A percentile compares a stretch with the other conserved stretches of the same genome.
phyloP scores from a whole-genome alignment of 129 eudicot species.

The Erigeron canadensis region DNA sequence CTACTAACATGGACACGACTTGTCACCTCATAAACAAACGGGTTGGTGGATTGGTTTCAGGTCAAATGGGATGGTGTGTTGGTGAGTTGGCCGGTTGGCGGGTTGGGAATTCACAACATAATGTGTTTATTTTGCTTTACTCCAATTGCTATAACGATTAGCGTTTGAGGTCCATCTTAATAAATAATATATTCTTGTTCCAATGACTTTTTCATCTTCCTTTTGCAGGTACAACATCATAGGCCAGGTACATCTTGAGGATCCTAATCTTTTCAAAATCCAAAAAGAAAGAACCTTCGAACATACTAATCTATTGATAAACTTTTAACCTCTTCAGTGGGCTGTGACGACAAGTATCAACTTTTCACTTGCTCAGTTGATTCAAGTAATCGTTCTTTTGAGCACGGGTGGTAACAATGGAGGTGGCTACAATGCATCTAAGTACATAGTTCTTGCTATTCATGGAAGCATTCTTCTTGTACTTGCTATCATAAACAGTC shows the following conservation, averaged over 20 bases:
- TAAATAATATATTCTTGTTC: slow-evolving; percentile 1
- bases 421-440: slow-evolving; percentile 84
- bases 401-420: slow-evolving; percentile 86
- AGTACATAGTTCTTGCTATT: slow-evolving; percentile 66
- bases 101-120: background rate
- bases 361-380: slow-evolving; percentile 85
- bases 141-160: background rate
- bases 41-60: no score
- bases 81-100: no score
- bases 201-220: background rate
- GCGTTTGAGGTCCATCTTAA: background rate
- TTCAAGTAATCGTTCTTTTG: slow-evolving; percentile 79
- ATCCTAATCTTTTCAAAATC: slow-evolving; percentile 7
- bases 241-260: slow-evolving; percentile 76
- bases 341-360: slow-evolving; percentile 94
- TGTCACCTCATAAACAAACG: no score
- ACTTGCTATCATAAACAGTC: slow-evolving; percentile 79
- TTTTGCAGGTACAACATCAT: slow-evolving; percentile 93
- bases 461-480: slow-evolving; percentile 74
- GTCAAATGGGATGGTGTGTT: no score
- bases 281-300: background rate
- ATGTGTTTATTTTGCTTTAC: no score
- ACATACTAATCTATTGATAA: slow-evolving; percentile 11
- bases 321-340: slow-evolving; percentile 68
- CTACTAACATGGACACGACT: background rate